These are phyloP conservation scores for Furcasterigmium furcatum DNA, from an alignment of 2,329 filamentous ascomycete genomes.

Conservation along the genomic window DNA sequence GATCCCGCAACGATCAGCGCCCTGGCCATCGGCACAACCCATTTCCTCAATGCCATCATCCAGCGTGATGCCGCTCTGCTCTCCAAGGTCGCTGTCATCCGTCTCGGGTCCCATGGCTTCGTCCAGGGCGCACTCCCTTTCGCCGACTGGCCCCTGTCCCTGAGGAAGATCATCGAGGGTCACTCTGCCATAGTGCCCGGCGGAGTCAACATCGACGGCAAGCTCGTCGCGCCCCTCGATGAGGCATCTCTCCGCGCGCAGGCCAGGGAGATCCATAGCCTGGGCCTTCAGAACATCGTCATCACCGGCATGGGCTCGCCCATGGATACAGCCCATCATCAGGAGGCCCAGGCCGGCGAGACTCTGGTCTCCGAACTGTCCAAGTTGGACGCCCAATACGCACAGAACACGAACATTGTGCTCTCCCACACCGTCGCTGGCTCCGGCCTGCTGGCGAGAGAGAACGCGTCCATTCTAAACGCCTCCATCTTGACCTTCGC, in stretches of 20 bases:
- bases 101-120: conserved; percentile 48
- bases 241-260: conserved; percentile 9
- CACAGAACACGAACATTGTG: conserved; percentile 7
- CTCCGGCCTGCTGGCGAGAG: conserved; percentile 40
- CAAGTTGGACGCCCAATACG: conserved; percentile 17
- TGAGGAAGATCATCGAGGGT: conserved; percentile 28
- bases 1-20: conserved; percentile 35
- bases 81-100: conserved; percentile 48
- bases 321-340: conserved; percentile 48
- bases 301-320: conserved; percentile 57
- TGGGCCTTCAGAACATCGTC: conserved; percentile 38
- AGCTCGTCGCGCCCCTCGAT: conserved; percentile 12
- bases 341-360: conserved; percentile 46
- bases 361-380: conserved; percentile 44
- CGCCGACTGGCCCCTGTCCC: conserved; percentile 48
- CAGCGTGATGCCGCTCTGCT: conserved; percentile 47
- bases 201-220: conserved; percentile 16
- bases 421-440: conserved; percentile 30
- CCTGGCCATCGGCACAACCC: conserved; percentile 52
- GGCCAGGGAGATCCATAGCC: conserved; percentile 14
- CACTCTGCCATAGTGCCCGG: conserved; percentile 14
- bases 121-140: conserved; percentile 47
- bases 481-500: conserved; percentile 46
- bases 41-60: conserved; percentile 57
- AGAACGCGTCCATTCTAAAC: conserved; percentile 52